A percentile compares a stretch with the other conserved stretches of the same genome.
phyloP scores from a whole-genome alignment of 345 rosid species.

The Arabidopsis arenosa region DNA sequence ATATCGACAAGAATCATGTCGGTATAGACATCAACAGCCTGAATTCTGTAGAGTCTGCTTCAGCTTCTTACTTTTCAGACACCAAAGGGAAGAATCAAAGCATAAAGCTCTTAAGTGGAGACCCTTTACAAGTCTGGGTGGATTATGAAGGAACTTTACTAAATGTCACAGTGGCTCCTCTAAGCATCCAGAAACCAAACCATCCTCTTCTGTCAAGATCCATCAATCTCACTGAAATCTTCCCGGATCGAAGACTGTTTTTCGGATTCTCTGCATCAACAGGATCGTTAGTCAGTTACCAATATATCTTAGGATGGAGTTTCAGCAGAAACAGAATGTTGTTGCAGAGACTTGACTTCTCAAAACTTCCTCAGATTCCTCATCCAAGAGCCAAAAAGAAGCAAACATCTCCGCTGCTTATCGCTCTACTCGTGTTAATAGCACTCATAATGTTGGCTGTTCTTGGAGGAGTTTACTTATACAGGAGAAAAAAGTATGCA shows the following conservation, averaged over 20 bases:
- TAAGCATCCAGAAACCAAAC: slow-evolving; percentile 43
- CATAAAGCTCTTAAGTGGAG: slow-evolving; percentile 49
- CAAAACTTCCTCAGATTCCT: slow-evolving; percentile 62
- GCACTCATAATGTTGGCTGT: slow-evolving; percentile 11
- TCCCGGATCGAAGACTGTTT: slow-evolving; percentile 43
- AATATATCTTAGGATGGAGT: slow-evolving; percentile 74
- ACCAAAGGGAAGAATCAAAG: slow-evolving; percentile 38
- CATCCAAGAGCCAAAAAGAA: not conserved
- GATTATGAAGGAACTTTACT: slow-evolving; percentile 55
- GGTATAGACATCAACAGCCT: slow-evolving; percentile 59
- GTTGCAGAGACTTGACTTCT: slow-evolving; percentile 43
- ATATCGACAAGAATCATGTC: slow-evolving; percentile 59
- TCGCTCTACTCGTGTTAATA: slow-evolving; percentile 33
- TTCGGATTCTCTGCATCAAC: slow-evolving; percentile 70
- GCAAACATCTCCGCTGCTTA: slow-evolving; percentile 34
- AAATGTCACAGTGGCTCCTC: slow-evolving; percentile 57
- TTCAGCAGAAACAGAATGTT: slow-evolving; percentile 51
- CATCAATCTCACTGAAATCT: slow-evolving; percentile 49
- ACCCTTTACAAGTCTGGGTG: slow-evolving; percentile 60
- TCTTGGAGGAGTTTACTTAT: slow-evolving; percentile 28
- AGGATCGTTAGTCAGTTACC: slow-evolving; percentile 46
- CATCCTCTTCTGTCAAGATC: slow-evolving; percentile 56
- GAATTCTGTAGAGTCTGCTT: slow-evolving; percentile 43
- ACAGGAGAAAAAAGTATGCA: slow-evolving; percentile 53
- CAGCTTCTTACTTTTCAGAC: slow-evolving; percentile 51